A percentile compares a stretch with the other conserved stretches of the same genome.
Conservation (phyloP, 225 moss, liverwort and hornwort genomes). For the Polytrichum formosum region DNA sequence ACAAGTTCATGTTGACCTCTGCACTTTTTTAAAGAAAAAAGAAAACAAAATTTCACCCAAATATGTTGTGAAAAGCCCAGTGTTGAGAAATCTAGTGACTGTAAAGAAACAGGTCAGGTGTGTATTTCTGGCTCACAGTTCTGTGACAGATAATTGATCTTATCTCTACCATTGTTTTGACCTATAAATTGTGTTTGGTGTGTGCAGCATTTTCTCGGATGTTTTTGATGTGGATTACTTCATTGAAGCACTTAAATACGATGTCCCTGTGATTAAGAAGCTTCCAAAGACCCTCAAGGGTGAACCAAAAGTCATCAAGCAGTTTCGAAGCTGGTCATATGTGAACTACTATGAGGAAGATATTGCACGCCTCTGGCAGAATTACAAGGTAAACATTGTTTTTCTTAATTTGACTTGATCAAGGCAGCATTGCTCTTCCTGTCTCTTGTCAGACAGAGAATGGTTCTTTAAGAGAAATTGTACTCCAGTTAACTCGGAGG, state of each 20-base stretch:
- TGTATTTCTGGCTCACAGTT: not conserved
- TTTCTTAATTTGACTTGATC: not conserved
- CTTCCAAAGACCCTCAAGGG: slow-evolving; percentile 47
- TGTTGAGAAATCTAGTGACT: not conserved
- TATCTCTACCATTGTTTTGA: not conserved
- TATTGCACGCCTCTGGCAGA: slow-evolving; percentile 70
- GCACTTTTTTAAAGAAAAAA: no score
- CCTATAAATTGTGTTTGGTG: not conserved
- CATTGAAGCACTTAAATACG: slow-evolving; percentile 64
- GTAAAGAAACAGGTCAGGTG: no score
- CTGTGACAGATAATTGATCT: not conserved
- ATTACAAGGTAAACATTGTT: slow-evolving; percentile 53
- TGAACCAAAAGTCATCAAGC: slow-evolving; percentile 64
- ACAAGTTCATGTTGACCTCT: no score
- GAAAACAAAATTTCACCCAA: not conserved
- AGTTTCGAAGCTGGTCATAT: slow-evolving; percentile 90
- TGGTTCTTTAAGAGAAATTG: no score
- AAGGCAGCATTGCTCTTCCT: not conserved
- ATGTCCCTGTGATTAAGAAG: slow-evolving; percentile 61
- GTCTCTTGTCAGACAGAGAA: not conserved
- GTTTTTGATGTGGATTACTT: slow-evolving; percentile 87
- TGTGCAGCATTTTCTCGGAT: slow-evolving; percentile 96
- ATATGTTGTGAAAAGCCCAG: not conserved
- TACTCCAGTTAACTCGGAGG: no score
- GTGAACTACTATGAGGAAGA: slow-evolving; percentile 72